Conservation (phyloP, 179 eudicot species). For the Patellifolia procumbens region DNA sequence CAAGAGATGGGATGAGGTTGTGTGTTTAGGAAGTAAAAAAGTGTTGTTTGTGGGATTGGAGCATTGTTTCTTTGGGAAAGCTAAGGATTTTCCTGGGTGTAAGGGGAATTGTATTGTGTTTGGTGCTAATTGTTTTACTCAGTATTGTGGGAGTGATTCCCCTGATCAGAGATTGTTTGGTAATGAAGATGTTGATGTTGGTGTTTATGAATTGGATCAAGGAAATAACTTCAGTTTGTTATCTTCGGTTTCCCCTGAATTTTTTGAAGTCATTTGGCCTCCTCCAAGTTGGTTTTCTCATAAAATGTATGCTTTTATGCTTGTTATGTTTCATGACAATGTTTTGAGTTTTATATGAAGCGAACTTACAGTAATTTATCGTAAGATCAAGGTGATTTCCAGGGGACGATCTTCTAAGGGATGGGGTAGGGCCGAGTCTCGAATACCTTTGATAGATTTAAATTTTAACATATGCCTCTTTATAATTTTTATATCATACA, state of each 20-base stretch:
- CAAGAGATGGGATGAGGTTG: constrained; percentile 11
- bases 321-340: background rate
- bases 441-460: no score
- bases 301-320: background rate
- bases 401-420: no score
- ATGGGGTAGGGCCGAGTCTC: no score
- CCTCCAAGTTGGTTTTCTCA: constrained; percentile 19
- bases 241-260: background rate
- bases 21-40: background rate
- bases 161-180: constrained; percentile 16
- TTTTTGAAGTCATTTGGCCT: constrained; percentile 21
- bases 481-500: no score
- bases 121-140: constrained; percentile 21
- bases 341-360: background rate
- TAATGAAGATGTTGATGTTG: constrained; percentile 3
- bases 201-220: constrained; percentile 5
- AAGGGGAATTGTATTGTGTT: constrained; percentile 21
- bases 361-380: no score
- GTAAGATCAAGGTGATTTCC: no score
- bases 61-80: constrained; percentile 13
- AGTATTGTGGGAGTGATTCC: background rate
- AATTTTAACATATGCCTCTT: no score
- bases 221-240: constrained; percentile 16
- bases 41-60: constrained; percentile 11
- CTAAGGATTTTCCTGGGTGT: constrained; percentile 4